Base-by-base conservation (phyloP, 2,329 filamentous ascomycete genomes). In the Trichophyton benhamiae region DNA sequence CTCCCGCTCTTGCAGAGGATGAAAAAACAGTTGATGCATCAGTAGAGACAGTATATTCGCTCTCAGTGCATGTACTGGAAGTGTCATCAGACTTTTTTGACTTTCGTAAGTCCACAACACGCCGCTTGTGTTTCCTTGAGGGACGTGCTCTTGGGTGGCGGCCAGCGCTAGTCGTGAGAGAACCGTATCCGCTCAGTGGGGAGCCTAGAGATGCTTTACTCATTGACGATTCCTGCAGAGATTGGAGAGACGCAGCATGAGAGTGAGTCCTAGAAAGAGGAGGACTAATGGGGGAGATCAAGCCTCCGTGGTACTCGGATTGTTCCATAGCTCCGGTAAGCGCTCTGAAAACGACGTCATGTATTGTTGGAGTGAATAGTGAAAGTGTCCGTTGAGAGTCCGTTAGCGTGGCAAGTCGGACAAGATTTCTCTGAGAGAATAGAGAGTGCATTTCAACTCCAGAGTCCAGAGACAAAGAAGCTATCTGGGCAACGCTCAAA, bases 401-500 rank as follows among this genome's bases (percentile, higher is more conserved):
- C 3, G 85, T 91, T 62, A 99, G 78, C 0, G 89, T 84, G 25
- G 88, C 89, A 11, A 99, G 79, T 58, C 89, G 87, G 25, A 95
- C 76, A 42, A 97, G 78, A 68, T 96, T 97, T 80, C 95, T 96
- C 70, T 96, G 90, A 0, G 92, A 97, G 72, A 99, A 97, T 4
- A 95, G 82, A 0, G 90, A 91, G 72, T 95, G 90, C 20, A 87
- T 84, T 70, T 96, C 91, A 5, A 87, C 81, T 3, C 87, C 85
- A 17, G 87, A 85, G 65, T 96, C 89, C 7, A 96, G 79, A 0
- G 88, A 87, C 60, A 96, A 77, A 2, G 87, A 85, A 0, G 89
- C 87, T 60, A 92, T 85, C 65, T 90, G 84, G 58, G 83, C 84
- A 8, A 87, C 81, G 68, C 91, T 88, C 59, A 95, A 74, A 1